Base-by-base conservation (phyloP, 2,329 filamentous ascomycete genomes). In the Seiridium cupressi region DNA sequence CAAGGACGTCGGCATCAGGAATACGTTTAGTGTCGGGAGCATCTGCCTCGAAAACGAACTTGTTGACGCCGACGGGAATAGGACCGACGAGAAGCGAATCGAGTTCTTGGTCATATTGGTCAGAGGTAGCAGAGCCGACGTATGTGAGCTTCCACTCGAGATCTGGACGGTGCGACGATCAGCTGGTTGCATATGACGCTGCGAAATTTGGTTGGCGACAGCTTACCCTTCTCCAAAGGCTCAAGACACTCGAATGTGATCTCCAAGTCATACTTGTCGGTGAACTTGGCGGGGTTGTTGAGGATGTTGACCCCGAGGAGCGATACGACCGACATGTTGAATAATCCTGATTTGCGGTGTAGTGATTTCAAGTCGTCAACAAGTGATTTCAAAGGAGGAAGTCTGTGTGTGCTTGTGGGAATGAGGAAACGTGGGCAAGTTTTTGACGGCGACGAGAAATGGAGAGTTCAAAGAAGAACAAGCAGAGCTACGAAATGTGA, bases 71-170 rank as follows among this genome's bases (percentile, higher is more conserved):
- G 64, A 97, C 89, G 4, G 95, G 95, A 68, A 99, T 94, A n/a
- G 95, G 95, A 31, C 95, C 95, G 59, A 99, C 95, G 58, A 98
- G 89, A 61, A 99, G 89, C 31, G 92, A 93, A 78, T 99, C 95
- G 69, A 99, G 93, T 78, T 98, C 95, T 79, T 99, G 95, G 74
- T 99, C 95, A 74, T 98, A 93, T 76, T 98, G 93, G 73, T 95
- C 93, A 63, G 92, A 97, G 60, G 94, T 98, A 65, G 96, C 95
- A 68, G 95, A 99, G 72, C 95, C 96, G 73, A 99, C 95, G 70
- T 99, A 99, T 75, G 93, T 99, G 70, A 99, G 84, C 79, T 99
- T 99, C 95, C 95, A 99, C 79, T 99, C 95, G 63, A 99, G 88
- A 79, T 99, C 95, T 96, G 70, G 40, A 44, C 7, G 48, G 31